A percentile compares a stretch with the other conserved stretches of the same genome.
phyloP scores from a whole-genome alignment of 2,329 filamentous ascomycete genomes.

The Penicillium sp. region DNA sequence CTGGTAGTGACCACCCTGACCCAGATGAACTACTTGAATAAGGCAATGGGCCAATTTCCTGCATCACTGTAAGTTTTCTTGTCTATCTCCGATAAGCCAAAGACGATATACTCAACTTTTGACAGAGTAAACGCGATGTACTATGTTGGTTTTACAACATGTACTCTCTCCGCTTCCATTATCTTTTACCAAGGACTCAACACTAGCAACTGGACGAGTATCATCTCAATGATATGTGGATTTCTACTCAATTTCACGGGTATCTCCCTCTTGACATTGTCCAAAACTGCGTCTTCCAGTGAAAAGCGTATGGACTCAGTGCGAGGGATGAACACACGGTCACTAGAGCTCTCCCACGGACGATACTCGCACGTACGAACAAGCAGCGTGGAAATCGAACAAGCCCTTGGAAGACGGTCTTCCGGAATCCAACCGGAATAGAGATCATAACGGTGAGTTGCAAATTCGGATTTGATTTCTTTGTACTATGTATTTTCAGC shows the following conservation, averaged over 20 bases:
- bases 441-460: not conserved
- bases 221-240: slow-evolving; percentile 84
- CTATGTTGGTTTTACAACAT: slow-evolving; percentile 96
- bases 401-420: not conserved
- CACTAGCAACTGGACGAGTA: slow-evolving; percentile 86
- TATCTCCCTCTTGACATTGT: slow-evolving; percentile 75
- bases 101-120: not conserved
- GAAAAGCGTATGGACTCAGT: not conserved
- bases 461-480: too few species aligned
- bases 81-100: not conserved
- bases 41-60: slow-evolving; percentile 91
- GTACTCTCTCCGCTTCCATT: slow-evolving; percentile 89
- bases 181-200: slow-evolving; percentile 96
- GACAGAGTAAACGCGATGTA: slow-evolving; percentile 88
- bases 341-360: not conserved
- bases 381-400: not conserved
- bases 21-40: slow-evolving; percentile 99
- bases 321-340: not conserved
- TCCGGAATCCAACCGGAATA: not conserved
- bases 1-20: slow-evolving; percentile 91
- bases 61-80: slow-evolving; percentile 78
- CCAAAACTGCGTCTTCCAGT: not conserved
- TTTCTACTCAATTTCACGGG: slow-evolving; percentile 94
- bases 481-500: too few species aligned
- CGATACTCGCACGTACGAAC: not conserved